Conservation (phyloP, 1,139 yeast genomes). For the Hemisphaericaspora subhashii region DNA sequence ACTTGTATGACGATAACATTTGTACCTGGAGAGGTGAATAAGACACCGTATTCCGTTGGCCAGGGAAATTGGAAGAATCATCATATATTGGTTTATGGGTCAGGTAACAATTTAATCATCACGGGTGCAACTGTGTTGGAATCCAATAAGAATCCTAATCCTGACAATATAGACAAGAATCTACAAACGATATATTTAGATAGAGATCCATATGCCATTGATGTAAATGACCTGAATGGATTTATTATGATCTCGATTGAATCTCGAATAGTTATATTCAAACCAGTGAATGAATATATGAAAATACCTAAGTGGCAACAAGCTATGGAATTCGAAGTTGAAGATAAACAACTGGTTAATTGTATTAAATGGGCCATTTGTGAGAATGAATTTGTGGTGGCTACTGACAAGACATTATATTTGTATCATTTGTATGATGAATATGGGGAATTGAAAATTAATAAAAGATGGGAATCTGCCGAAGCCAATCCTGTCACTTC, state of each 20-base stretch:
- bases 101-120: slow-evolving; percentile 83
- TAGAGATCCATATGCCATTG: slow-evolving; percentile 65
- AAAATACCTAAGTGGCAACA: slow-evolving; percentile 51
- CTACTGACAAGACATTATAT: slow-evolving; percentile 50
- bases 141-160: slow-evolving; percentile 13
- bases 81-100: slow-evolving; percentile 71
- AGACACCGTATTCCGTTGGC: slow-evolving; percentile 52
- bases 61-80: slow-evolving; percentile 70
- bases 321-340: slow-evolving; percentile 20
- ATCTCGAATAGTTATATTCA: slow-evolving; percentile 33
- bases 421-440: slow-evolving; percentile 55
- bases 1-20: slow-evolving; percentile 60
- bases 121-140: slow-evolving; percentile 20
- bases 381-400: slow-evolving; percentile 60
- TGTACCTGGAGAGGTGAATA: slow-evolving; percentile 84
- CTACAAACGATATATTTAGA: slow-evolving; percentile 78
- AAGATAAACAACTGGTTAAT: slow-evolving; percentile 34
- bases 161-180: slow-evolving; percentile 27
- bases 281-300: slow-evolving; percentile 48
- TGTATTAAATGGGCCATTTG: slow-evolving; percentile 67
- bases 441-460: slow-evolving; percentile 37
- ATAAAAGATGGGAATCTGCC: slow-evolving; percentile 51
- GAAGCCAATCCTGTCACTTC: slow-evolving; percentile 60
- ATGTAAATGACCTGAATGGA: slow-evolving; percentile 61
- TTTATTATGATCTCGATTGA: slow-evolving; percentile 49